These are phyloP conservation scores for Blastocystis sp. DNA, from an alignment of 352 stramenopile species.

Conservation along the genomic window DNA sequence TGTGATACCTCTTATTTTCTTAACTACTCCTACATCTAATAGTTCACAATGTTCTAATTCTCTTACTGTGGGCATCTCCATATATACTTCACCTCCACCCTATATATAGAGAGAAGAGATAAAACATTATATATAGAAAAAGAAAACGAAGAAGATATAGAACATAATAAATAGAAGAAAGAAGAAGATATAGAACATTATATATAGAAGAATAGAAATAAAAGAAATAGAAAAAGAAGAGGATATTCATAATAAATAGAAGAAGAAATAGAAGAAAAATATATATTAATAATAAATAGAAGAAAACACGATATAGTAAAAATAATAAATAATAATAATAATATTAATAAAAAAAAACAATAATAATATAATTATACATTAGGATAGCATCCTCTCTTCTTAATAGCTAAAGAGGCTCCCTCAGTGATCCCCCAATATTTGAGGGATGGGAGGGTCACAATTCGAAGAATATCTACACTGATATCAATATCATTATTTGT, in stretches of 20 bases:
- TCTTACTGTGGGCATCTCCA: slow-evolving; percentile 76
- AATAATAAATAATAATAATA: not conserved
- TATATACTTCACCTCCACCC: slow-evolving; percentile 60
- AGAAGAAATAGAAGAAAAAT: too few relatives aligned
- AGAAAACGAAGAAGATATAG: too few relatives aligned
- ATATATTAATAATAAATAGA: too few relatives aligned
- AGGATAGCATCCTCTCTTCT: slow-evolving; percentile 24
- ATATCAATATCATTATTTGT: slow-evolving; percentile 59
- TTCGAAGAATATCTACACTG: slow-evolving; percentile 75
- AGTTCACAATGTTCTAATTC: slow-evolving; percentile 77
- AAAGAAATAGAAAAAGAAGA: too few relatives aligned
- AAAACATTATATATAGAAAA: too few relatives aligned
- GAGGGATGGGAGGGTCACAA: slow-evolving; percentile 75
- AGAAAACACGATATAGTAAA: too few relatives aligned
- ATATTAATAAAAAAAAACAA: too few relatives aligned
- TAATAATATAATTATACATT: too few relatives aligned
- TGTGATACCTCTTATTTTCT: slow-evolving; percentile 77
- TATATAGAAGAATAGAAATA: too few relatives aligned
- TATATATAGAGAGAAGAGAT: slow-evolving; percentile 38
- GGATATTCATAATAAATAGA: too few relatives aligned
- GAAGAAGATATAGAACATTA: too few relatives aligned
- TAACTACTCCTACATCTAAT: slow-evolving; percentile 84
- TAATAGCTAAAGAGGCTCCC: slow-evolving; percentile 46
- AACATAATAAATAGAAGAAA: too few relatives aligned
- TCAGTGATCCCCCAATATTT: slow-evolving; percentile 78